phyloP scores from a whole-genome alignment of 306 rosid species.

The Astragalus glycyphyllos region DNA sequence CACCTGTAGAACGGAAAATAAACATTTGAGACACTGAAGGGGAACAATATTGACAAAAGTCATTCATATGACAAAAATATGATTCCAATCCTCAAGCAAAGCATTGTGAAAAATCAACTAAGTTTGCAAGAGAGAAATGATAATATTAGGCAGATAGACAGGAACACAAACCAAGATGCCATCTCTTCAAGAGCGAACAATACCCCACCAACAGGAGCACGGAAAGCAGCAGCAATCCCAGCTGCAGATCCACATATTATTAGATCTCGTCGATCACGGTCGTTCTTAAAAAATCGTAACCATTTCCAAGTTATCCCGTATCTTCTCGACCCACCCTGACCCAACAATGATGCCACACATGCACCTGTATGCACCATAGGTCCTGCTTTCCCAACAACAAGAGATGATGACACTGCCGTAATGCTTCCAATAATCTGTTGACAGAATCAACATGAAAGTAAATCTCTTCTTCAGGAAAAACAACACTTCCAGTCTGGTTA shows the following conservation, averaged over 20 bases:
- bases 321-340: slow-evolving; percentile 86
- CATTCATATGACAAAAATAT: slow-evolving; percentile 14
- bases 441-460: slow-evolving; percentile 36
- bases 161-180: slow-evolving; percentile 78
- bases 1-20: slow-evolving; percentile 68
- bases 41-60: slow-evolving; percentile 8
- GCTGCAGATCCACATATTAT: slow-evolving; percentile 91
- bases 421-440: slow-evolving; percentile 89
- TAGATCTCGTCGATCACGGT: slow-evolving; percentile 88
- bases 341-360: slow-evolving; percentile 80
- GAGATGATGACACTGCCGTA: slow-evolving; percentile 87
- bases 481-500: slow-evolving; percentile 4
- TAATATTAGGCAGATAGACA: slow-evolving; percentile 28
- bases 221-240: slow-evolving; percentile 95
- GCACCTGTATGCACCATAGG: slow-evolving; percentile 99
- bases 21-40: slow-evolving; percentile 3
- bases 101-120: not conserved
- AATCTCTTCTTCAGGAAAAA: slow-evolving; percentile 40
- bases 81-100: slow-evolving; percentile 34
- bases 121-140: slow-evolving; percentile 34
- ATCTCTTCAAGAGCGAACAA: slow-evolving; percentile 95
- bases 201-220: slow-evolving; percentile 95
- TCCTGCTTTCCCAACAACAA: slow-evolving; percentile 91
- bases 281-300: slow-evolving; percentile 81
- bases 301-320: slow-evolving; percentile 79